Evolutionary conservation across 129 eudicot species (phyloP).

Genomic region (Glebionis coronaria): DNA sequence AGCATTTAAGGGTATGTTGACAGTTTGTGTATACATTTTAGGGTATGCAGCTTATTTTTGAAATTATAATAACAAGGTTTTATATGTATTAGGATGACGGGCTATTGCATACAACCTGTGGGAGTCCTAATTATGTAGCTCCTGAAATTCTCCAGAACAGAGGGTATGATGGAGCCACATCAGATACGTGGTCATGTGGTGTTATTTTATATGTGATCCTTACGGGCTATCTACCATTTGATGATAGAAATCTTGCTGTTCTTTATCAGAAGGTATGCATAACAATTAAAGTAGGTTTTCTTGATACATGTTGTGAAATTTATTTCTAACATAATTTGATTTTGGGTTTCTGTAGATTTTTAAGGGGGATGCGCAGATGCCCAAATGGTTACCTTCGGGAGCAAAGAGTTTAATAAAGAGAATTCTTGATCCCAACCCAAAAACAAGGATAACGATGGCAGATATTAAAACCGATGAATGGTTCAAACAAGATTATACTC

Average conservation of each 20-base stretch:
- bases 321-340: conserved; percentile 10
- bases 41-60: not conserved
- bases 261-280: conserved; percentile 80
- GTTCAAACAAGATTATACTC: conserved; percentile 74
- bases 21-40: not conserved
- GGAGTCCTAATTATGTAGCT: conserved; percentile 98
- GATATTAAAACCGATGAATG: conserved; percentile 68
- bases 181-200: conserved; percentile 98
- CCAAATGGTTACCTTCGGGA: conserved; percentile 87
- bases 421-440: conserved; percentile 86
- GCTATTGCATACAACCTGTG: conserved; percentile 89
- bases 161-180: conserved; percentile 88
- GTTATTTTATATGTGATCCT: conserved; percentile 85
- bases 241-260: conserved; percentile 92
- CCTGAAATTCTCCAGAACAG: conserved; percentile 86
- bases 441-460: conserved; percentile 62
- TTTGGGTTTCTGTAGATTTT: conserved; percentile 51
- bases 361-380: conserved; percentile 83
- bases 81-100: conserved; percentile 74
- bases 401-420: conserved; percentile 69
- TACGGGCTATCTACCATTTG: conserved; percentile 94
- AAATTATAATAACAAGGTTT: not conserved
- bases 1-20: conserved; percentile 76
- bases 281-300: not conserved
- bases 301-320: not conserved